Base-by-base conservation (phyloP, 2,329 filamentous ascomycete species). In the Fusarium sterilihyphosum region DNA sequence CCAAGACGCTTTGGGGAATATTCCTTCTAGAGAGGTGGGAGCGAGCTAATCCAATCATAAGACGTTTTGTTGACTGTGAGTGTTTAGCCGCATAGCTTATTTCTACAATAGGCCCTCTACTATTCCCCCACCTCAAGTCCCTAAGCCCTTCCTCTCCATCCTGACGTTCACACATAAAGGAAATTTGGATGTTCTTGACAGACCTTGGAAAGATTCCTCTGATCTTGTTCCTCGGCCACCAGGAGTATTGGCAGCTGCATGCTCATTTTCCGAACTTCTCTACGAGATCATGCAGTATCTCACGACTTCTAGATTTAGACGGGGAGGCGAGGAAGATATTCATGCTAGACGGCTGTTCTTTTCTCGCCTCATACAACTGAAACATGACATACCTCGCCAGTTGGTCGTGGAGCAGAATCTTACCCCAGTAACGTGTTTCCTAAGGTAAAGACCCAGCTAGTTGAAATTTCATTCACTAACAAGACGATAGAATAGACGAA, bases 11-110 rank as follows among this genome's bases (percentile, higher is more conserved):
- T 26, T 63, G 61, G 61, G 61, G 61, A 4, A 40, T 47, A 14
- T 63, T 63, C 10, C 43, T 63, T 20, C 8, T 59, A 18, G 61
- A 63, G 41, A 63, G 52, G 61, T 63, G 52, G 54, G 52, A 40
- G 9, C 9, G 16, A 59, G 22, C 33, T 33, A 29, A 29, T 26
- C 38, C 31, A 43, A 57, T 35, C 18, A 44, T 31, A 20, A 43
- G 37, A 44, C 20, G 9, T 24, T 47, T 6, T 38, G 20, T 59
- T 58, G 26, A 46, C 24, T 31, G 35, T 18, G 33, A 40, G 12
- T 22, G 20, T 33, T 40, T 40, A 63, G 61, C 33, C 52, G 61
- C 7, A 33, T 59, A 63, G 61, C 61, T 40, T 59, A 63, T 59
- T 59, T 63, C 13, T 63, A 63, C 26, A 22, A 47, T 8, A n/a